Conservation (phyloP, 148 eudicot species). For the Rhododendron ovatum region DNA sequence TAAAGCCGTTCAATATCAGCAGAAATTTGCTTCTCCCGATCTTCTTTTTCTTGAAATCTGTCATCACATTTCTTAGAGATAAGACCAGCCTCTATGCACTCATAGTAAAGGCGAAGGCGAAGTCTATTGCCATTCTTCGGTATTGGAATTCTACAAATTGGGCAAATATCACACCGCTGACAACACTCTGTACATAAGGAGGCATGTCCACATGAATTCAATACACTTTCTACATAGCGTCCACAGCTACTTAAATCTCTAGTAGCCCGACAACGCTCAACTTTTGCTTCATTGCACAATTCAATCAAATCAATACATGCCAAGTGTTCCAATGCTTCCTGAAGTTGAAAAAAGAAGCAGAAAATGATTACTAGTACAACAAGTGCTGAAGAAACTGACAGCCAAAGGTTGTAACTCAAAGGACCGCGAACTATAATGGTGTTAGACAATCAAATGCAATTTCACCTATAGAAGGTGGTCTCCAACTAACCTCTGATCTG, state of each 20-base stretch:
- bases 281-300: slow-evolving; percentile 85
- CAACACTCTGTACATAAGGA: slow-evolving; percentile 92
- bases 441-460: neutral
- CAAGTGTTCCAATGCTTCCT: slow-evolving; percentile 81
- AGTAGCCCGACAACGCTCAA: slow-evolving; percentile 89
- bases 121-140: slow-evolving; percentile 49
- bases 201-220: slow-evolving; percentile 89
- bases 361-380: neutral
- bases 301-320: slow-evolving; percentile 88
- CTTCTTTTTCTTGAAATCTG: slow-evolving; percentile 55
- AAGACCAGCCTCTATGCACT: slow-evolving; percentile 88
- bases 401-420: neutral
- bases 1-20: slow-evolving; percentile 84
- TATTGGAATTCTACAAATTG: slow-evolving; percentile 70
- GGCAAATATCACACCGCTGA: slow-evolving; percentile 85
- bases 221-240: slow-evolving; percentile 61
- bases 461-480: neutral
- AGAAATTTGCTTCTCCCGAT: slow-evolving; percentile 40
- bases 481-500: neutral
- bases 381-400: neutral
- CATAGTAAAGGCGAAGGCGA: slow-evolving; percentile 84
- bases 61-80: slow-evolving; percentile 63
- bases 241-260: slow-evolving; percentile 96
- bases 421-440: neutral
- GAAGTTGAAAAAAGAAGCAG: slow-evolving; percentile 22